These are phyloP conservation scores for Mycena latifolia DNA, from an alignment of 768 basidiomycete genomes.

Conservation along the genomic window DNA sequence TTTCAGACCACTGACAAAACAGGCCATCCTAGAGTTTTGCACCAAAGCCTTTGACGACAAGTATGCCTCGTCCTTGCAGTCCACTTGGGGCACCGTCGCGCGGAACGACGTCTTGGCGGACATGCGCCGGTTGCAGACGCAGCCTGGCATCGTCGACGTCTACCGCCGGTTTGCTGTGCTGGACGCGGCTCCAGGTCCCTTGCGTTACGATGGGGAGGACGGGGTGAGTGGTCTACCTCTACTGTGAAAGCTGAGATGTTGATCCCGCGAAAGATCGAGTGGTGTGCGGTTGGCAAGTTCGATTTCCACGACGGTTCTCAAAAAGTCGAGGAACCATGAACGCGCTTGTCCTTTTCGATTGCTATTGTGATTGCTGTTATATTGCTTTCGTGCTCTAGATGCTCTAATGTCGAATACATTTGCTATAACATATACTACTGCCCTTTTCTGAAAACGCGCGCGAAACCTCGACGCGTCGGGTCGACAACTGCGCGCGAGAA, in stretches of 20 bases:
- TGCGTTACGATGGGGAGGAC: background rate
- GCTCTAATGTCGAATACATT: too few relatives aligned
- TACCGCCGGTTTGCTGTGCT: slow-evolving; percentile 24
- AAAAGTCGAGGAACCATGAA: background rate
- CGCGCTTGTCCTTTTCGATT: too few relatives aligned
- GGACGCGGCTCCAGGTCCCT: background rate
- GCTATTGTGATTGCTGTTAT: too few relatives aligned
- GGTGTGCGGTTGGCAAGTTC: background rate
- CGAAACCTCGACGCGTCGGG: slow-evolving; percentile 61
- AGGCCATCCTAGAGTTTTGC: slow-evolving; percentile 7
- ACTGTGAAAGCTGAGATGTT: too few relatives aligned
- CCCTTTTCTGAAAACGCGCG: slow-evolving; percentile 45
- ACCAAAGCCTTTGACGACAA: background rate
- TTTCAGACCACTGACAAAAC: background rate
- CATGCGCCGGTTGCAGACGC: slow-evolving; percentile 24
- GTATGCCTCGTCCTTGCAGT: background rate
- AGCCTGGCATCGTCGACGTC: background rate
- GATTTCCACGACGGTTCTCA: slow-evolving; percentile 3
- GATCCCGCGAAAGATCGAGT: slow-evolving; percentile 8
- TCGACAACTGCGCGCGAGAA: slow-evolving; percentile 79
- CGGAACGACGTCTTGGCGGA: slow-evolving; percentile 13
- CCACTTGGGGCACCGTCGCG: background rate
- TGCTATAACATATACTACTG: slow-evolving; percentile 1
- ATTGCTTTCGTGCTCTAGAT: too few relatives aligned
- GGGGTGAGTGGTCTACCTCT: background rate